These are phyloP conservation scores for Trichosporon faecale DNA, from an alignment of 1,284 basidiomycete species.

Conservation along the genomic window DNA sequence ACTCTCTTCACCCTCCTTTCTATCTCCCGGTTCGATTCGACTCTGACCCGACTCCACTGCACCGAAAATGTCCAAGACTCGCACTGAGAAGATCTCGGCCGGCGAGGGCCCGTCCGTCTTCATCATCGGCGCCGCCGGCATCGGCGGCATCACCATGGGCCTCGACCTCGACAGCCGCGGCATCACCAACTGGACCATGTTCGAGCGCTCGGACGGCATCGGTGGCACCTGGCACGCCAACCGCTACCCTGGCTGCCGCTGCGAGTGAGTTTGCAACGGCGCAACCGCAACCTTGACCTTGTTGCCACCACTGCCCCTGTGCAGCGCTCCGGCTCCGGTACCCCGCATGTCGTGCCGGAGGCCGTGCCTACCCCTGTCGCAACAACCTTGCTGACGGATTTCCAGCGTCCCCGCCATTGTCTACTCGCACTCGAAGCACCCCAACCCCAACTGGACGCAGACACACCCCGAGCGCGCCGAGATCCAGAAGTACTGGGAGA, in stretches of 20 bases:
- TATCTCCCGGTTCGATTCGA: too few relatives aligned
- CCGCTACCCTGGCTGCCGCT: slow-evolving; percentile 36
- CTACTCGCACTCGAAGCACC: slow-evolving; percentile 23
- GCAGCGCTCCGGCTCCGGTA: not conserved
- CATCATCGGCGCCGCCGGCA: slow-evolving; percentile 19
- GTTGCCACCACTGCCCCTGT: not conserved
- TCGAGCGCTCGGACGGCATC: slow-evolving; percentile 21
- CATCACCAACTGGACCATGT: slow-evolving; percentile 20
- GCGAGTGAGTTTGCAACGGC: slow-evolving; percentile 31
- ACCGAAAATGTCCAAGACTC: slow-evolving; percentile 7
- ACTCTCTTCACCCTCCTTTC: not conserved
- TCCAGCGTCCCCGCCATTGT: slow-evolving; percentile 24
- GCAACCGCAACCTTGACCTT: not conserved
- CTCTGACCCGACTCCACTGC: not conserved
- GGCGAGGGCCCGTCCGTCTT: slow-evolving; percentile 11
- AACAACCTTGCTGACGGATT: not conserved
- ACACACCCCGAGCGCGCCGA: slow-evolving; percentile 23
- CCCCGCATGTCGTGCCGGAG: too few relatives aligned
- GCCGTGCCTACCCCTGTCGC: not conserved
- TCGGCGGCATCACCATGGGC: slow-evolving; percentile 22
- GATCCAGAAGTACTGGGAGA: slow-evolving; percentile 25
- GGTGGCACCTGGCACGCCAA: slow-evolving; percentile 26
- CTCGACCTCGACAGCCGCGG: slow-evolving; percentile 21
- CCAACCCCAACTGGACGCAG: slow-evolving; percentile 23
- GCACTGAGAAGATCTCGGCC: not conserved